A percentile compares a stretch with the other conserved stretches of the same genome.
These are phyloP conservation scores for Pleurotus cornucopiae DNA, from an alignment of 768 basidiomycete species.

Conservation along the genomic window DNA sequence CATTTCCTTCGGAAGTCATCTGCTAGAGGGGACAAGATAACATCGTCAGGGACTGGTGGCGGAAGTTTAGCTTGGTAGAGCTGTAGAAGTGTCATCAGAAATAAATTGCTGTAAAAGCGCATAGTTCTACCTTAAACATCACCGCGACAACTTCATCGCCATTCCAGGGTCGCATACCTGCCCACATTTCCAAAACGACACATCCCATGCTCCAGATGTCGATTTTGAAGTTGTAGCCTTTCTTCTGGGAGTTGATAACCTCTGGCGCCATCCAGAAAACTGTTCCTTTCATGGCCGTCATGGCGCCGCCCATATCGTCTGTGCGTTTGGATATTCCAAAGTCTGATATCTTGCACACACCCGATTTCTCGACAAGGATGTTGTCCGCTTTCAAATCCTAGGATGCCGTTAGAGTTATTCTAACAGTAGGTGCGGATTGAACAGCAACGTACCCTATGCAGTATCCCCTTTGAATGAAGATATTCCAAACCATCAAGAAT, in stretches of 20 bases:
- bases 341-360: slow-evolving; percentile 95
- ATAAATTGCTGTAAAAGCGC: neutral
- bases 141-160: slow-evolving; percentile 88
- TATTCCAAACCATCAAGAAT: slow-evolving; percentile 91
- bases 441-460: slow-evolving; percentile 69
- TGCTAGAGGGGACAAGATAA: slow-evolving; percentile 69
- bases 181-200: slow-evolving; percentile 99
- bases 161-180: slow-evolving; percentile 92
- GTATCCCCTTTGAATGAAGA: slow-evolving; percentile 85
- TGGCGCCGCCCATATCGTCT: slow-evolving; percentile 81
- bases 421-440: neutral
- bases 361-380: slow-evolving; percentile 89
- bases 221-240: slow-evolving; percentile 94
- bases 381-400: slow-evolving; percentile 98
- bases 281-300: slow-evolving; percentile 94
- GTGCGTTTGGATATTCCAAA: slow-evolving; percentile 98
- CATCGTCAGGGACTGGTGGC: slow-evolving; percentile 86
- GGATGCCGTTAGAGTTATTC: slow-evolving; percentile 6
- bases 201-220: slow-evolving; percentile 99
- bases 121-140: slow-evolving; percentile 80
- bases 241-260: slow-evolving; percentile 81
- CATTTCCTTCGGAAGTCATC: slow-evolving; percentile 86
- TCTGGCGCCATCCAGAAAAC: slow-evolving; percentile 99
- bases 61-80: slow-evolving; percentile 80
- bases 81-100: slow-evolving; percentile 30